Evolutionary conservation across 2,329 filamentous ascomycete genomes (phyloP).

Genomic region (Cladosporium phlei): DNA sequence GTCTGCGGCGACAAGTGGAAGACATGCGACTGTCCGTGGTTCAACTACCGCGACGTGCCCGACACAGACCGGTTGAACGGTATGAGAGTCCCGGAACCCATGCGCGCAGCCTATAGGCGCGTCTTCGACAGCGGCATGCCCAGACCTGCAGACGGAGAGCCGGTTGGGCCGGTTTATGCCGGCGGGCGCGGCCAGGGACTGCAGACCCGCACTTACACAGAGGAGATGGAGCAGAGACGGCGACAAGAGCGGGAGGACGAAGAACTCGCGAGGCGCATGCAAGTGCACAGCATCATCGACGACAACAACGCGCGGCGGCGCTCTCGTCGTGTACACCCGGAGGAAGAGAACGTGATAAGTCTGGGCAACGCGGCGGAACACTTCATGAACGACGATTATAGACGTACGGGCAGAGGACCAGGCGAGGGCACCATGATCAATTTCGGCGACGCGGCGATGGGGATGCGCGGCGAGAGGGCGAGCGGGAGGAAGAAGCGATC

Average conservation of each 20-base stretch:
- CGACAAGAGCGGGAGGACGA: slow-evolving; percentile 46
- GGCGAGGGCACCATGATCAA: slow-evolving; percentile 30
- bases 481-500: slow-evolving; percentile 26
- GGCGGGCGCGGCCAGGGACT: slow-evolving; percentile 7
- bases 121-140: slow-evolving; percentile 22
- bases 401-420: slow-evolving; percentile 24
- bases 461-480: slow-evolving; percentile 28
- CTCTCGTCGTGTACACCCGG: slow-evolving; percentile 35
- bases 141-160: slow-evolving; percentile 12
- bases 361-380: slow-evolving; percentile 52
- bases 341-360: slow-evolving; percentile 7
- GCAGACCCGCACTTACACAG: slow-evolving; percentile 29
- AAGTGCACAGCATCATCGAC: slow-evolving; percentile 38
- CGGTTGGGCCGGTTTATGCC: slow-evolving; percentile 5
- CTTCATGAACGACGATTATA: slow-evolving; percentile 59
- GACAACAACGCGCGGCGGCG: slow-evolving; percentile 27
- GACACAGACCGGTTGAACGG: slow-evolving; percentile 54
- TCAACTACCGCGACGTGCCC: slow-evolving; percentile 52
- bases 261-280: slow-evolving; percentile 48
- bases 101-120: slow-evolving; percentile 35
- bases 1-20: slow-evolving; percentile 79
- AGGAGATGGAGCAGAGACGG: slow-evolving; percentile 37
- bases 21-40: slow-evolving; percentile 75
- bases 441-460: slow-evolving; percentile 30
- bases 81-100: slow-evolving; percentile 45